These are phyloP conservation scores for Picocystis sp. DNA, from an alignment of 163 green algal genomes.

Conservation along the genomic window DNA sequence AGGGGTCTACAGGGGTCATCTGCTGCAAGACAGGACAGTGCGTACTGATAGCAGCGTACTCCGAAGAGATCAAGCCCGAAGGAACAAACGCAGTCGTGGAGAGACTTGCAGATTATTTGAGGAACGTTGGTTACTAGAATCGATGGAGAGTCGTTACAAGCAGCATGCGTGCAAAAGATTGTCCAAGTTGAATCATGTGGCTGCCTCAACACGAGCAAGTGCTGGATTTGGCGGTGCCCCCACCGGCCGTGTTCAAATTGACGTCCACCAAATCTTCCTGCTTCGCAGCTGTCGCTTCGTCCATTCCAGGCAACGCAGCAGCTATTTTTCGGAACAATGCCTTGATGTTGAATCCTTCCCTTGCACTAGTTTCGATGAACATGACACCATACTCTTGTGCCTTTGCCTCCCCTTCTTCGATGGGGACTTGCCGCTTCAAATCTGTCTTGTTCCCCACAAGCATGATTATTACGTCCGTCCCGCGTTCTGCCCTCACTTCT, in stretches of 20 bases:
- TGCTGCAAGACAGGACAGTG: too few species aligned
- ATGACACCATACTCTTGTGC: constrained; percentile 82
- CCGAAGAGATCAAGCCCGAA: too few species aligned
- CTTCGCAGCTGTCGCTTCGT: constrained; percentile 49
- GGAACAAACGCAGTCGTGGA: too few species aligned
- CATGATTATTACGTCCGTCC: constrained; percentile 96
- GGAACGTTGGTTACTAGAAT: too few species aligned
- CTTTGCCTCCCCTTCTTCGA: constrained; percentile 95
- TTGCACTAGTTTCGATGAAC: constrained; percentile 97
- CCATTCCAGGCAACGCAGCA: constrained; percentile 84
- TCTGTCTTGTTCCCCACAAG: constrained; percentile 99
- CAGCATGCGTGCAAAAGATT: too few species aligned
- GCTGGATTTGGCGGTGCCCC: constrained; percentile 7
- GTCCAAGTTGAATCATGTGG: not conserved
- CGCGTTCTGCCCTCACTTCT: constrained; percentile 89
- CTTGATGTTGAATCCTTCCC: constrained; percentile 98
- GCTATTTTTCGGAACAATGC: constrained; percentile 96
- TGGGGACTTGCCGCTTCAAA: constrained; percentile 88
- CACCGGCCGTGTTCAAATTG: constrained; percentile 45
- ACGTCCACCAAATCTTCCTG: constrained; percentile 73
- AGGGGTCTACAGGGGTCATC: too few species aligned
- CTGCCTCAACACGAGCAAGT: constrained; percentile 15
- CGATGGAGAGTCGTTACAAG: too few species aligned
- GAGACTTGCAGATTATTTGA: too few species aligned
- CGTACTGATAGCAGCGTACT: too few species aligned